These are phyloP conservation scores for Melanopsichium pennsylvanicum DNA, from an alignment of 1,284 basidiomycete genomes.

Conservation along the genomic window DNA sequence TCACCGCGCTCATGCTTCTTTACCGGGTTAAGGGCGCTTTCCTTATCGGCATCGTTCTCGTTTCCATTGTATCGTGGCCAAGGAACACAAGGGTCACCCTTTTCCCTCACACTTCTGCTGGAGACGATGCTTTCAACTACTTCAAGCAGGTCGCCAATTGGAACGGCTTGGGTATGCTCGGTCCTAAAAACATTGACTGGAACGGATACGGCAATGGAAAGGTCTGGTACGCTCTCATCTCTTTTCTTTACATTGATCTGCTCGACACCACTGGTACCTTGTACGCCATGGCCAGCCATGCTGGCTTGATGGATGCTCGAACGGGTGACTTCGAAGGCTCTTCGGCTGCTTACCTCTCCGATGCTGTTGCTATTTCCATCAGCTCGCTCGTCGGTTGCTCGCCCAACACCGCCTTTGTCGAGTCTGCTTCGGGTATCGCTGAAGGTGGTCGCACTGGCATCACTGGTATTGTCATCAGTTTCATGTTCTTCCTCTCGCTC, in stretches of 20 bases:
- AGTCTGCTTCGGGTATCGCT: slow-evolving; percentile 71
- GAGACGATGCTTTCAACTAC: slow-evolving; percentile 80
- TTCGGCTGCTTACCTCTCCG: slow-evolving; percentile 75
- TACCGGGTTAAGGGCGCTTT: slow-evolving; percentile 86
- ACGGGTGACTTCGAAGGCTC: slow-evolving; percentile 88
- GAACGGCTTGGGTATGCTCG: slow-evolving; percentile 65
- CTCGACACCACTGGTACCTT: slow-evolving; percentile 74
- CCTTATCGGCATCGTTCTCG: slow-evolving; percentile 79
- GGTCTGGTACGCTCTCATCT: slow-evolving; percentile 84
- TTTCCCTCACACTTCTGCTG: slow-evolving; percentile 77
- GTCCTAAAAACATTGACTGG: slow-evolving; percentile 72
- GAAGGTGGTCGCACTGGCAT: slow-evolving; percentile 90
- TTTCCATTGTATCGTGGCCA: slow-evolving; percentile 88
- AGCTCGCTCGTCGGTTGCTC: slow-evolving; percentile 84
- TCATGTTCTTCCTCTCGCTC: slow-evolving; percentile 83
- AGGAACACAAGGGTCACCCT: slow-evolving; percentile 79
- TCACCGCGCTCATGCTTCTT: slow-evolving; percentile 72
- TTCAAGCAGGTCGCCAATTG: slow-evolving; percentile 87
- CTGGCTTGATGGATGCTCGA: slow-evolving; percentile 82
- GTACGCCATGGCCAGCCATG: slow-evolving; percentile 90
- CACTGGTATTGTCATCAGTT: slow-evolving; percentile 77
- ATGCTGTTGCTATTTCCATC: slow-evolving; percentile 81
- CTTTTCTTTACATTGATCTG: slow-evolving; percentile 83
- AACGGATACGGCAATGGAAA: slow-evolving; percentile 72
- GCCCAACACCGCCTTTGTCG: slow-evolving; percentile 86